Evolutionary conservation across 169 alveolate species (phyloP).

Genomic region (Eimeria tenella): DNA sequence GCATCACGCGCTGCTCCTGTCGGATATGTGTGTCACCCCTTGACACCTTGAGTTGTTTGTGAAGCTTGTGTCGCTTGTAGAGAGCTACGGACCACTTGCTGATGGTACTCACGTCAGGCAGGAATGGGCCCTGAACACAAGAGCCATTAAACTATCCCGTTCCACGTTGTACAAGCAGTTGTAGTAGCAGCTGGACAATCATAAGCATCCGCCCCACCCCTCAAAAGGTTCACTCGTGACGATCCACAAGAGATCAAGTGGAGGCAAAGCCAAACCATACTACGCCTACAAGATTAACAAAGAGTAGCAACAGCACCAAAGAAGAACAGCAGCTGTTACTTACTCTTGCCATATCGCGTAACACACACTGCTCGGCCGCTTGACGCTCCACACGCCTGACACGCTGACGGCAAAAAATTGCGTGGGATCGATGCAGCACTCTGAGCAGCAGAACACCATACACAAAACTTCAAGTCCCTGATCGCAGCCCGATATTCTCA

Average conservation of each 20-base stretch:
- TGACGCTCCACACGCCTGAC: conserved; percentile 21
- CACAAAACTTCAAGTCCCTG: background rate
- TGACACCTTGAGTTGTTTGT: background rate
- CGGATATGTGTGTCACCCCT: background rate
- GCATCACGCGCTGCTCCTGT: conserved; percentile 28
- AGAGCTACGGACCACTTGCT: conserved; percentile 20
- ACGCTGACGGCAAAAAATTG: conserved; percentile 66
- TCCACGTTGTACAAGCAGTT: background rate
- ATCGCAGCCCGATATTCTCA: no score
- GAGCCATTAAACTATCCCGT: background rate
- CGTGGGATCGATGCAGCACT: conserved; percentile 58
- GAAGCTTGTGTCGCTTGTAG: conserved; percentile 40
- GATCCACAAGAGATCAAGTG: background rate
- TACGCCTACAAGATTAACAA: background rate
- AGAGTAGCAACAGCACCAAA: background rate
- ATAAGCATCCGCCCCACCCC: background rate
- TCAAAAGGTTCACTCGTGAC: background rate
- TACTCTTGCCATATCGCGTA: conserved; percentile 51
- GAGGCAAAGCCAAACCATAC: background rate
- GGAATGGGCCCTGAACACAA: background rate
- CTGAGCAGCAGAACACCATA: background rate
- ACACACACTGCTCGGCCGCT: conserved; percentile 49
- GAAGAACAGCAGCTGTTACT: background rate
- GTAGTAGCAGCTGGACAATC: background rate
- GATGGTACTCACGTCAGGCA: background rate